Conservation (phyloP, 768 basidiomycete genomes). For the Galerina sulciceps region DNA sequence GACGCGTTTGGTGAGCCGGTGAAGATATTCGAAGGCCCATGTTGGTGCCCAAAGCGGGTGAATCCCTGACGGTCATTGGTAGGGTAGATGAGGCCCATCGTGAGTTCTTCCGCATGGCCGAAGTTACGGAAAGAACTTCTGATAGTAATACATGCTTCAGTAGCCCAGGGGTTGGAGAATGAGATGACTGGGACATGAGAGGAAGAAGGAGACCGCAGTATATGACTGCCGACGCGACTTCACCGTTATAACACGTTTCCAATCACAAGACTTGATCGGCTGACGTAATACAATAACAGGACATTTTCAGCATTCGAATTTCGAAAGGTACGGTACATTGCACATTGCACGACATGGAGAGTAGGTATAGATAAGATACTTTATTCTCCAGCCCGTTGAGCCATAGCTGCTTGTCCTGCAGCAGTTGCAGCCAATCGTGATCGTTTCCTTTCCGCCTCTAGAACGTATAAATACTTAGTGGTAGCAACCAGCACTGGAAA, state of each 20-base stretch:
- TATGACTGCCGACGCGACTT: slow-evolving; percentile 9
- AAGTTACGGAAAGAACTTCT: slow-evolving; percentile 90
- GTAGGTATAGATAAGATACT: slow-evolving; percentile 15
- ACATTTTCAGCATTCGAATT: slow-evolving; percentile 3
- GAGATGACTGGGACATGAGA: slow-evolving; percentile 2
- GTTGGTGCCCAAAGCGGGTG: slow-evolving; percentile 72
- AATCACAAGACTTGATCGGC: slow-evolving; percentile 17
- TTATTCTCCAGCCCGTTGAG: slow-evolving; percentile 53
- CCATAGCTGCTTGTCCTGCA: slow-evolving; percentile 89
- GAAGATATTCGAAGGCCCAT: slow-evolving; percentile 72
- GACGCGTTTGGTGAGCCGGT: slow-evolving; percentile 44
- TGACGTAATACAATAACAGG: slow-evolving; percentile 19
- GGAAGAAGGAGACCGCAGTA: slow-evolving; percentile 22
- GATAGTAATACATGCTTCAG: slow-evolving; percentile 82
- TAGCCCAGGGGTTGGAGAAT: slow-evolving; percentile 45
- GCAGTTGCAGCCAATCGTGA: slow-evolving; percentile 90
- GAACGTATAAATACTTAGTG: not conserved
- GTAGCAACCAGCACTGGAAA: not conserved
- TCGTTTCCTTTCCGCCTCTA: slow-evolving; percentile 95
- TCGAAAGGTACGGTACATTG: slow-evolving; percentile 20
- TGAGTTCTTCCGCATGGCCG: slow-evolving; percentile 96
- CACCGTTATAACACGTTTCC: slow-evolving; percentile 19
- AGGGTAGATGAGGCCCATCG: slow-evolving; percentile 86
- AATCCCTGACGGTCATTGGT: slow-evolving; percentile 63
- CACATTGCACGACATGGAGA: slow-evolving; percentile 2